These are phyloP conservation scores for Striga asiatica DNA, from an alignment of 257 asterid genomes.

Conservation along the genomic window DNA sequence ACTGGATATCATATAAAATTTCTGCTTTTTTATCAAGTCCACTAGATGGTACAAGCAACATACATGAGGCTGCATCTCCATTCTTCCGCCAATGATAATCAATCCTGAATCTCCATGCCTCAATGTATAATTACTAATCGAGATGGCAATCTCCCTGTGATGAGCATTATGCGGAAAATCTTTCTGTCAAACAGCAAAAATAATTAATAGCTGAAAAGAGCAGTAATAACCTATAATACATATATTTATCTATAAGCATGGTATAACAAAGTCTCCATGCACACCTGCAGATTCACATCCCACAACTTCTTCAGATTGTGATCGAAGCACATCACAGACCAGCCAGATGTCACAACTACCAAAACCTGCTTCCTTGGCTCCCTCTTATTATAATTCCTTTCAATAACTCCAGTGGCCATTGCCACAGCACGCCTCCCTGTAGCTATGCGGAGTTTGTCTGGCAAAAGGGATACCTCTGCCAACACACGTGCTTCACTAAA, in stretches of 20 bases:
- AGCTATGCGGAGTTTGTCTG: slow-evolving; percentile 79
- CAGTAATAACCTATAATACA: not conserved
- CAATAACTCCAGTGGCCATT: slow-evolving; percentile 88
- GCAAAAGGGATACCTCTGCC: slow-evolving; percentile 71
- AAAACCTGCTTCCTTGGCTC: slow-evolving; percentile 80
- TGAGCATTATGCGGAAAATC: slow-evolving; percentile 97
- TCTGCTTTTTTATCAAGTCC: slow-evolving; percentile 4
- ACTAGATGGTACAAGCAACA: slow-evolving; percentile 22
- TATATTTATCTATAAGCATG: slow-evolving; percentile 9
- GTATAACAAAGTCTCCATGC: slow-evolving; percentile 1
- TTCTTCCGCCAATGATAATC: slow-evolving; percentile 89
- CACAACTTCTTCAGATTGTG: slow-evolving; percentile 95
- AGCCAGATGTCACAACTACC: slow-evolving; percentile 92
- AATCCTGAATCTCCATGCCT: slow-evolving; percentile 92
- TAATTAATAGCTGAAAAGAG: slow-evolving; percentile 8
- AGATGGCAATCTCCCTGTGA: slow-evolving; percentile 84
- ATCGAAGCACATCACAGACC: slow-evolving; percentile 96
- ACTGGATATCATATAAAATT: slow-evolving; percentile 6
- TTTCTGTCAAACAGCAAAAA: slow-evolving; percentile 39
- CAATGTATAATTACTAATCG: slow-evolving; percentile 81
- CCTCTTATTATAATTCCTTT: slow-evolving; percentile 48
- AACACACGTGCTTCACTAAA: slow-evolving; percentile 86
- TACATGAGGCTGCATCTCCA: slow-evolving; percentile 98
- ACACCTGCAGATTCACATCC: slow-evolving; percentile 91
- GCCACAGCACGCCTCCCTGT: slow-evolving; percentile 96